Evolutionary conservation across 176 grass and related monocot species (phyloP), one percentile per base, ranked within the genome.

Genomic region (Avena eriantha): DNA sequence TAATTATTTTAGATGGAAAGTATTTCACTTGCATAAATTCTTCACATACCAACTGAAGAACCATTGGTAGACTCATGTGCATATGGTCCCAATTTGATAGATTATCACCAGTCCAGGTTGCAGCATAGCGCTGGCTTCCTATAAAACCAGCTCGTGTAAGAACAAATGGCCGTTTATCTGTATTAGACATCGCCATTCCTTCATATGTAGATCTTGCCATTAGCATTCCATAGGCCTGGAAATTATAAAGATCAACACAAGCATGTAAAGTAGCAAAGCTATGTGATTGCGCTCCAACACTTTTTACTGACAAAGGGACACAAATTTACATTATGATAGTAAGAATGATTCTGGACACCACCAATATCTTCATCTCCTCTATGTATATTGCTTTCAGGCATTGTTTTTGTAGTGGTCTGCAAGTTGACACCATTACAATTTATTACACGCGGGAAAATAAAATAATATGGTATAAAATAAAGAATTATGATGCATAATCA

Each of bases 71-170:
- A 86, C 96, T 95, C 96, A 95, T 98, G 81, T 98, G 93, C 23
- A 98, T 73, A 89, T 98, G 96, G 45, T 98, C 92, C 96, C 96
- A 98, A 70, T 89, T 98, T 77, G 96, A 98, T 53, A 95, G 56
- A 84, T 98, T 98, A 90, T 94, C 90, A 66, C 96, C 93, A 23
- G 96, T 95, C 96, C 96, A 98, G 48, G 93, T 98, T 85, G 96
- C 93, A 89, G 96, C 96, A 89, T 92, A 95, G 17, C 92, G 90
- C 50, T 98, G 96, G 84, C 92, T 95, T 82, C 96, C 96, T 83
- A 98, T 86, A 86, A 94, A 98, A 66, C 96, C 96, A 84, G 96
- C 93, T 95, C 96, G 85, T 26, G 96, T 98, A 81, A 98, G 96
- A 73, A 98, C 93, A 88, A 98, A 98, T 60, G 93, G 93, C 1